Conservation (phyloP, 192 early-diverging fungal species). For the Coemansia sp. region DNA sequence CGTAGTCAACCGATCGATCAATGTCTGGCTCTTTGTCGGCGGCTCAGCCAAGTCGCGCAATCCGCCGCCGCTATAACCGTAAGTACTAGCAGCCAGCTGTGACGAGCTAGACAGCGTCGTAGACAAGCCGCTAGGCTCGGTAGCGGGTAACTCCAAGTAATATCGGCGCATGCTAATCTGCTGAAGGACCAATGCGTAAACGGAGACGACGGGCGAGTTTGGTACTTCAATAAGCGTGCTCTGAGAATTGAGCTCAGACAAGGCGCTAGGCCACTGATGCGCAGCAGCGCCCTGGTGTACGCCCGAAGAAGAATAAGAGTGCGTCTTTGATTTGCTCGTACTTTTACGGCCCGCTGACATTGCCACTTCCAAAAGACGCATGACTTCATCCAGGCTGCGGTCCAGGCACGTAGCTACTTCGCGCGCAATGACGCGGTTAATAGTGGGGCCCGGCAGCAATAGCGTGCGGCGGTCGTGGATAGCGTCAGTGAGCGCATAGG, state of each 20-base stretch:
- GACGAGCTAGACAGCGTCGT: constrained; percentile 24
- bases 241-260: constrained; percentile 8
- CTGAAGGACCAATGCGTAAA: constrained; percentile 53
- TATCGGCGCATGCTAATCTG: constrained; percentile 51
- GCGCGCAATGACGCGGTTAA: constrained; percentile 27
- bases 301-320: constrained; percentile 7
- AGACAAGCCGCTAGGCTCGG: background rate
- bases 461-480: constrained; percentile 33
- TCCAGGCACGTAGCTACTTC: constrained; percentile 49
- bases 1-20: constrained; percentile 19
- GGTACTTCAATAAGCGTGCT: constrained; percentile 32
- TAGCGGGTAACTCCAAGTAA: constrained; percentile 35
- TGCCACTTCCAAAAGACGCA: constrained; percentile 26
- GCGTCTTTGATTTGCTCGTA: background rate
- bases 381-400: constrained; percentile 37
- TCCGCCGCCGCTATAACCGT: constrained; percentile 1
- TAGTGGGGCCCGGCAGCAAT: constrained; percentile 27
- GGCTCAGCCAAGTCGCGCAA: constrained; percentile 2
- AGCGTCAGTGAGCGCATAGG: constrained; percentile 1
- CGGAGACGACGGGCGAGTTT: constrained; percentile 54
- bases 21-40: constrained; percentile 9
- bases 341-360: constrained; percentile 23
- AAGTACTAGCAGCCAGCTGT: constrained; percentile 6
- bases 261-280: constrained; percentile 23
- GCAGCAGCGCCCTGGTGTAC: constrained; percentile 3